Percentiles rank a stretch among this genome's conserved stretches.
Evolutionary conservation across 257 asterid genomes (phyloP).

Genomic region (Voacanga thouarsii): DNA sequence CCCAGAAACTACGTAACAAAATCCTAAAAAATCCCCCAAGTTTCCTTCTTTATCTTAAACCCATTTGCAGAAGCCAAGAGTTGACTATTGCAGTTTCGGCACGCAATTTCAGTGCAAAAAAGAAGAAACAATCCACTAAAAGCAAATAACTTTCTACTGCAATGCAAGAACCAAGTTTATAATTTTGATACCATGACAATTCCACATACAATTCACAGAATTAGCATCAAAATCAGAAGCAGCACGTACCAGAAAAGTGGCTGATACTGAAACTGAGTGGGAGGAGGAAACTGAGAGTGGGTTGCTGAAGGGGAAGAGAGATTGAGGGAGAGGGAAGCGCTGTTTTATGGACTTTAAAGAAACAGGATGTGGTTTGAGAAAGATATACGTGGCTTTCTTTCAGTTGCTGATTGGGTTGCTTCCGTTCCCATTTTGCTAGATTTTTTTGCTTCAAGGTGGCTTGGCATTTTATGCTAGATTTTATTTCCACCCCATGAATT

Average conservation of each 20-base stretch:
- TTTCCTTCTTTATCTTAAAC: neutral
- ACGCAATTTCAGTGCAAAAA: neutral
- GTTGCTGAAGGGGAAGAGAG: conserved; percentile 4
- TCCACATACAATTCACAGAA: neutral
- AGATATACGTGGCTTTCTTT: conserved; percentile 53
- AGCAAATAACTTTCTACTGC: neutral
- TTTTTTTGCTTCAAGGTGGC: conserved; percentile 16
- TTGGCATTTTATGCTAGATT: conserved; percentile 22
- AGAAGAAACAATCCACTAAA: neutral
- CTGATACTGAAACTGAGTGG: conserved; percentile 10
- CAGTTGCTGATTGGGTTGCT: conserved; percentile 29
- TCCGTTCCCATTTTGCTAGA: conserved; percentile 12
- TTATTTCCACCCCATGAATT: conserved; percentile 15
- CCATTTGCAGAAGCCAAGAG: conserved; percentile 9
- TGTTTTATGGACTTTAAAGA: conserved; percentile 42
- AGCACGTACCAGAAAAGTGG: conserved; percentile 28
- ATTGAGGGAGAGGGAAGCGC: conserved; percentile 10
- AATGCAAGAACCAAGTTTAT: conserved; percentile 3
- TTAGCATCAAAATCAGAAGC: neutral
- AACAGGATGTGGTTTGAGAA: conserved; percentile 55
- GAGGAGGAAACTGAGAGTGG: conserved; percentile 3
- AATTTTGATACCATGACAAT: neutral
- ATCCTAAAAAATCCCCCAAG: neutral
- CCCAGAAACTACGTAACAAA: neutral
- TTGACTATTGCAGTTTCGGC: neutral